Evolutionary conservation across 345 rosid species (phyloP), one percentile per base, ranked within the genome.

Genomic region (Eutrema japonicum): DNA sequence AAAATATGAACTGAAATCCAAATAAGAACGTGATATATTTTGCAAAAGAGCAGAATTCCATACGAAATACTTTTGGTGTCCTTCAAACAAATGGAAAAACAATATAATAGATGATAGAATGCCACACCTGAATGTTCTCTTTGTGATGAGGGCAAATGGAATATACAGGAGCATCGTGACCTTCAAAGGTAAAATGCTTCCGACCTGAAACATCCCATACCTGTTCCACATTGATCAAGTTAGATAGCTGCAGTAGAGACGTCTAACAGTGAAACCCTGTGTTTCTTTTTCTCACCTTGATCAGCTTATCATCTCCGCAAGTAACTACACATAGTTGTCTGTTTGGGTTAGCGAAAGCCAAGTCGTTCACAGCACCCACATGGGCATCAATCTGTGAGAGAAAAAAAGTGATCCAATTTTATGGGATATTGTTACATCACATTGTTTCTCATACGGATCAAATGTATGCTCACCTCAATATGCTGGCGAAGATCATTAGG

Each of bases 111-210:
- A 59, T 58, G 67, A 59, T 50, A 64, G 10, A 43, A n/a, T 10
- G 22, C 54, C 73, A 77, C 77, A 93, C 98, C 97, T 93, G 96
- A 79, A 89, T 83, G 76, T 64, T 91, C 66, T 89, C 96, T 82
- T 88, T 89, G 83, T 89, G 88, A 76, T 93, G 98, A 78, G 97
- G 96, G 72, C 94, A 91, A 61, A 93, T 82, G 37, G 92, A 89
- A 81, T 91, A 91, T 37, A 91, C 94, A 4, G 94, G 86, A 64
- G 98, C 89, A 45, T 88, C 92, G 26, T 93, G 98, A 65, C 97
- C 98, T 83, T 83, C 91, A 66, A 93, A 93, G 72, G 79, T 83
- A 71, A 80, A 91, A 63, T 86, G 81, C 59, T 70, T 88, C 74
- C 78, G 76, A 47, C 98, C 94, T 0, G 38, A 75, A 62, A 87